Base-by-base conservation (phyloP, 305 asterid species). In the Salvia sclarea region DNA sequence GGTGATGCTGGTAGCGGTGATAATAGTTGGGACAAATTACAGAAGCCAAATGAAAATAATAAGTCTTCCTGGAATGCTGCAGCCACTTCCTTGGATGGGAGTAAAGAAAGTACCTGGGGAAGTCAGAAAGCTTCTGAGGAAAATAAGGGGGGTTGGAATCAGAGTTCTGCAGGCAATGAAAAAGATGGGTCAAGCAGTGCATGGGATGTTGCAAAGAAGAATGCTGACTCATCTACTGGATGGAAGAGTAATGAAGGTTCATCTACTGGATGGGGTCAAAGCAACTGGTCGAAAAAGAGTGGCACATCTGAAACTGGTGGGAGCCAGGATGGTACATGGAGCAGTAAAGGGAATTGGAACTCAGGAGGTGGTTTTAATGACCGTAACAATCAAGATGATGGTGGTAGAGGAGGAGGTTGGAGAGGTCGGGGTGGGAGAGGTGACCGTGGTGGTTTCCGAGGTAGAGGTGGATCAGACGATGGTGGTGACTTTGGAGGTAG, bases 341-440 rank as follows among this genome's bases (percentile, higher is more conserved):
- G 95, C 74, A 79, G 84, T 80, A 88, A 83, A 79, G 73, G 84
- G 66, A 82, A 74, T 68, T 88, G 93, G 96, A 83, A 64, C 53
- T 80, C 88, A 3, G 96, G 91, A 14, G 79, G 77, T 77, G 83
- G 69, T 69, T 75, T 72, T 73, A 79, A 78, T 64, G 81, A 79
- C 28, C 66, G 67, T 52, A 82, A 79, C 44, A 78, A 75, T 73
- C 83, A 80, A 71, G 78, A 75, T 71, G 87, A 81, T 16, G 41
- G 80, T 69, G 92, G 92, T 70, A 64, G 85, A 76, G 83, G 92
- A 57, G 95, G 96, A 70, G 30, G 79, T 48, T 80, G 93, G 91
- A 76, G 97, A 76, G 94, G 95, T 58, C 81, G 85, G 9, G 91
- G 90, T 11, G 85, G 90, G 77, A 80, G 91, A 76, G 84, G 88